Base-by-base conservation (phyloP, 768 basidiomycete genomes). In the Collybiopsis confluens region DNA sequence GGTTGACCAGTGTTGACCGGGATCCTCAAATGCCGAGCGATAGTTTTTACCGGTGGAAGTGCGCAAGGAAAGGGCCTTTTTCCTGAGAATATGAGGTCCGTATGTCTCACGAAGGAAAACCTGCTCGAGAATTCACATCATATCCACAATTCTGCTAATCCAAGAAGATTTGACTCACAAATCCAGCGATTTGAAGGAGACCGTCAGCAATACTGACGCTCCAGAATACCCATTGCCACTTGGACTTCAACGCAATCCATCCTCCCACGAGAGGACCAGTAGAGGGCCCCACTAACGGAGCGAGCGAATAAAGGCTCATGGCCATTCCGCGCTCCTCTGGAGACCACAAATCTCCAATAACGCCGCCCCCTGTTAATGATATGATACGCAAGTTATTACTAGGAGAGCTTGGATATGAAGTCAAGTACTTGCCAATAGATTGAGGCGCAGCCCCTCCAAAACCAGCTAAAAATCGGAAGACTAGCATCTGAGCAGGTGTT, bases 151-250 rank as follows among this genome's bases (percentile, higher is more conserved):
- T n/a, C n/a, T n/a, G n/a, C 20, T 13, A 21, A 38, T 52, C 18
- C 45, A 36, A 13, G 28, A 43, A 23, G 38, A 11, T n/a, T n/a
- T 2, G 13, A 78, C 80, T 59, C 65, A 73, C 59, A 75, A 82
- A 47, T 21, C 82, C 81, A 10, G 73, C 53, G 11, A 73, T 48
- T 56, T 83, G 81, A 24, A 84, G 57, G 28, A 68, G 43, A 1
- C 59, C 79, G 58, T 78, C 79, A 0, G 70, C 73, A 52, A 83
- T 79, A 46, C 70, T 78, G 13, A 79, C 78, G 6, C 76, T 73
- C 75, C 80, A 81, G 62, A 85, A 85, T 30, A 81, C 79, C 82
- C 81, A 84, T 59, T 76, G 70, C 82, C 82, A 84, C 0, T 73
- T 73, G 0, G 74, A 67, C 13, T 68, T 71, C 43, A 84, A 66